Evolutionary conservation across 2,329 filamentous ascomycete species (phyloP).

Genomic region (Xylaria polymorpha): DNA sequence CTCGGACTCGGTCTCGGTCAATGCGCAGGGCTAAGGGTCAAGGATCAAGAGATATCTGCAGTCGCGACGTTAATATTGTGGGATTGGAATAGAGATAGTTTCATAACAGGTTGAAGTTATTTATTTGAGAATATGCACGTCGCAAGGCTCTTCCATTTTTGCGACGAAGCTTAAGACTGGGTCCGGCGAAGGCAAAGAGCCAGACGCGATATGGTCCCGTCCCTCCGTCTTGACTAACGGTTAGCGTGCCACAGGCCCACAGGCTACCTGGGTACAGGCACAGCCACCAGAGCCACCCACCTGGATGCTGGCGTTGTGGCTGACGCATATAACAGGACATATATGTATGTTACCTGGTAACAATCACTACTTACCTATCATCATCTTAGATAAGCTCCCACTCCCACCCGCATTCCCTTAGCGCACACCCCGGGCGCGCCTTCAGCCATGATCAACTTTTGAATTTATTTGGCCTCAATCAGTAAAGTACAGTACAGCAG

Average conservation of each 20-base stretch:
- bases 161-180: conserved; percentile 33
- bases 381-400: neutral
- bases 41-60: neutral
- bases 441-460: conserved; percentile 9
- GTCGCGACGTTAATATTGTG: neutral
- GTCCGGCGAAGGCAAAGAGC: conserved; percentile 9
- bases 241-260: neutral
- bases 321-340: neutral
- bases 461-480: too few relatives aligned
- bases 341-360: too few relatives aligned
- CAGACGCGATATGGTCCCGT: conserved; percentile 10
- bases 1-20: neutral
- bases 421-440: neutral
- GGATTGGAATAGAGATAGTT: neutral
- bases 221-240: neutral
- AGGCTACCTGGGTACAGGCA: too few relatives aligned
- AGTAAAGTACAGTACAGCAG: too few relatives aligned
- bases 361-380: too few relatives aligned
- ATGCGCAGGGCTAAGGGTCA: neutral
- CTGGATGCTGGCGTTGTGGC: neutral
- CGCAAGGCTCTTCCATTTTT: conserved; percentile 33
- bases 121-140: conserved; percentile 23
- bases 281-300: conserved; percentile 12
- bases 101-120: conserved; percentile 5
- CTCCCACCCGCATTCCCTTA: neutral